Conservation (phyloP, 1,284 basidiomycete species). For the Malassezia arunalokei region DNA sequence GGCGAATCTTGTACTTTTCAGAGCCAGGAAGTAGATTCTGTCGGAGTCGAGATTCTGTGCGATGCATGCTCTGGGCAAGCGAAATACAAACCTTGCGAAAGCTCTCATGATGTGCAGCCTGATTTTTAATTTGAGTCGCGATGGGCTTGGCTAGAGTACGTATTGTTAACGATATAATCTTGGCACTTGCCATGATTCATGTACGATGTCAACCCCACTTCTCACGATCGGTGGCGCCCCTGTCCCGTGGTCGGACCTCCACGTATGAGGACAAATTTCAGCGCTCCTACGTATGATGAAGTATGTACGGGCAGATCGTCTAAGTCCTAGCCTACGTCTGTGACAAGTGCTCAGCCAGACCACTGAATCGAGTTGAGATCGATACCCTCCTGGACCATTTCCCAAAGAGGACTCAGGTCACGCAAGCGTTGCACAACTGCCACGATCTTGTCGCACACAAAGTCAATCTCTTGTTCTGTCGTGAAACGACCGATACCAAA, state of each 20-base stretch:
- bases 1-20: constrained; percentile 30
- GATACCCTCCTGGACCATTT: constrained; percentile 56
- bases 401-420: constrained; percentile 54
- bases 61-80: constrained; percentile 36
- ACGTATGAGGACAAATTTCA: neutral
- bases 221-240: no score
- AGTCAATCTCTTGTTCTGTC: constrained; percentile 92
- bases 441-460: constrained; percentile 79
- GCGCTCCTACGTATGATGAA: neutral
- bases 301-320: no score
- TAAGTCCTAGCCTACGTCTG: neutral
- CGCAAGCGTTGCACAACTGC: constrained; percentile 64
- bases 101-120: constrained; percentile 36
- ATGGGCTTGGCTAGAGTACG: constrained; percentile 44
- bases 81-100: constrained; percentile 39
- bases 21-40: constrained; percentile 28
- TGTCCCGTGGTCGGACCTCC: neutral
- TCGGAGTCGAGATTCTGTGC: constrained; percentile 35
- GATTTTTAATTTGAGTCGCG: constrained; percentile 38
- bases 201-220: neutral
- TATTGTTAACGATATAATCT: constrained; percentile 38
- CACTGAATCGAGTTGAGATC: constrained; percentile 86
- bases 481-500: constrained; percentile 98
- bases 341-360: constrained; percentile 49
- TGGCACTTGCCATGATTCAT: constrained; percentile 33